Conservation (phyloP, 2,329 filamentous ascomycete species). For the Paecilomyces formosus region DNA sequence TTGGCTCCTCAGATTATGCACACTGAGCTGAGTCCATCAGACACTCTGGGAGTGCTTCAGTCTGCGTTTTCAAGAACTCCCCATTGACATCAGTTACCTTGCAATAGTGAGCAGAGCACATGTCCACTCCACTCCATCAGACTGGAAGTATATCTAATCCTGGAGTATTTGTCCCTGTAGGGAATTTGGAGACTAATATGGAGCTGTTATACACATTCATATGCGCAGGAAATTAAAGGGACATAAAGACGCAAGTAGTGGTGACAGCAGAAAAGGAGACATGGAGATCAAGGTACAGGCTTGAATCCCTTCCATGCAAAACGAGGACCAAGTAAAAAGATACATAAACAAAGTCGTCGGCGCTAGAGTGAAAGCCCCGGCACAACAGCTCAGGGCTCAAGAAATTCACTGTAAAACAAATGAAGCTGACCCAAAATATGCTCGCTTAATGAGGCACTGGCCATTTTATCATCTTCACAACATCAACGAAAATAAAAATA, state of each 20-base stretch:
- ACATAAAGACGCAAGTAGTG: neutral
- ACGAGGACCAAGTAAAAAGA: constrained; percentile 1
- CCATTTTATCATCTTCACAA: neutral
- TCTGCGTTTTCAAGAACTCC: neutral
- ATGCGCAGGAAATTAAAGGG: constrained; percentile 2
- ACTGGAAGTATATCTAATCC: neutral
- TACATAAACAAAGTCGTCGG: neutral
- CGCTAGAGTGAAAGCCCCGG: neutral
- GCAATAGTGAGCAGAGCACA: neutral
- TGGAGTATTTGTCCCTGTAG: neutral
- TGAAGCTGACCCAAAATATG: neutral
- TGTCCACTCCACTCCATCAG: neutral
- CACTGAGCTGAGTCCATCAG: neutral
- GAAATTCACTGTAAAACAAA: neutral
- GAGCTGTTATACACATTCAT: constrained; percentile 14
- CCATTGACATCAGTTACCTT: neutral
- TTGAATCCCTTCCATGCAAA: neutral
- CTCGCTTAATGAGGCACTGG: neutral
- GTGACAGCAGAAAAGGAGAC: constrained; percentile 1
- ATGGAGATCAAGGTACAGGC: constrained; percentile 1
- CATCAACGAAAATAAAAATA: neutral
- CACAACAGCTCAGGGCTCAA: neutral
- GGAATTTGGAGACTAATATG: neutral
- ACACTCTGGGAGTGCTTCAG: neutral
- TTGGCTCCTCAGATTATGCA: neutral